Conservation (phyloP, 257 asterid species). For the Petunia axillaris region DNA sequence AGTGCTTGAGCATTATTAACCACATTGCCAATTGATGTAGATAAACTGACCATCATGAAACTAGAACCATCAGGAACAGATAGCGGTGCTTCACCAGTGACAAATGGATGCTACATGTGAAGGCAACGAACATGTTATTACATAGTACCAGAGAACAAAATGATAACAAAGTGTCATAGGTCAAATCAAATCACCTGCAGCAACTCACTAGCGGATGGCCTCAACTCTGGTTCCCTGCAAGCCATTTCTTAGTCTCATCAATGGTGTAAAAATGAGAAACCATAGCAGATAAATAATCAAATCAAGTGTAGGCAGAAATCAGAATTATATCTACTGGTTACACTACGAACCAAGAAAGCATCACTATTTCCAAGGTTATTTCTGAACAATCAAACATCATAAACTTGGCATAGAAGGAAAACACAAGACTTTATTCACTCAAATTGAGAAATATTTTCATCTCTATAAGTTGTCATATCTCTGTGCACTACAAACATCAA, state of each 20-base stretch:
- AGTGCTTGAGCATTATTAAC: background rate
- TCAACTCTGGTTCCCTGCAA: constrained; percentile 82
- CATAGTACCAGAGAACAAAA: background rate
- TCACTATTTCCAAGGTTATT: background rate
- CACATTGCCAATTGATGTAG: constrained; percentile 13
- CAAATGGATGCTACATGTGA: constrained; percentile 88
- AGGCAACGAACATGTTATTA: background rate
- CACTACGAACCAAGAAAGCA: background rate
- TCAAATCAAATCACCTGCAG: constrained; percentile 59
- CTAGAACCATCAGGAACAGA: constrained; percentile 17
- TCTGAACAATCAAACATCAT: constrained; percentile 20
- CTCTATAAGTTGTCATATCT: background rate
- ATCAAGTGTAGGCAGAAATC: constrained; percentile 2
- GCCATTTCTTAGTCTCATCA: constrained; percentile 14
- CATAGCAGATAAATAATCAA: constrained; percentile 35
- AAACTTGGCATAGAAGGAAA: constrained; percentile 15
- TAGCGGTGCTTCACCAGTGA: constrained; percentile 58
- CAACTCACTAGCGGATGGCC: constrained; percentile 87
- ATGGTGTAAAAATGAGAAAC: constrained; percentile 4
- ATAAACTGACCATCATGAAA: constrained; percentile 22
- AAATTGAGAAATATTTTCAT: background rate
- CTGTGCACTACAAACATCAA: background rate
- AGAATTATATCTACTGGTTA: constrained; percentile 17
- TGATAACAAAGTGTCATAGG: background rate
- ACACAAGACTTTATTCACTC: background rate